Conservation (phyloP, 140 eudicot genomes). For the Oenanthe javanica region DNA sequence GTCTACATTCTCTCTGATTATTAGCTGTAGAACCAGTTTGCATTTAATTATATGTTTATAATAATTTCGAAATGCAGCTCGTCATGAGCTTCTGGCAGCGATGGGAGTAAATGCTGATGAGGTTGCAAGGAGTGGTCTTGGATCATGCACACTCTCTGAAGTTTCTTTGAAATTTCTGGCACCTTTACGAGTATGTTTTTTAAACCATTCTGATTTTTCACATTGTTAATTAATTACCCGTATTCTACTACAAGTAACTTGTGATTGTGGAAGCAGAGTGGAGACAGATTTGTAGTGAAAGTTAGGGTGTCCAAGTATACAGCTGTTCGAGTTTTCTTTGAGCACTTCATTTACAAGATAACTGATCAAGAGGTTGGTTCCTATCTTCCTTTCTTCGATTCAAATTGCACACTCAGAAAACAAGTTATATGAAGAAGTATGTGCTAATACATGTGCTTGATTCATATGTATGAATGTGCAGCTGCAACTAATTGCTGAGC, state of each 20-base stretch:
- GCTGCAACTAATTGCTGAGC: constrained; percentile 68
- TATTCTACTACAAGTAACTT: background rate
- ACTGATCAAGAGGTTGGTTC: constrained; percentile 57
- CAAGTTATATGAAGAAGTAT: background rate
- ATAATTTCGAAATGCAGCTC: constrained; percentile 11
- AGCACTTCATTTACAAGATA: constrained; percentile 65
- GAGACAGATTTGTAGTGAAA: constrained; percentile 61
- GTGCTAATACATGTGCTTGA: background rate
- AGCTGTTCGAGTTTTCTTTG: constrained; percentile 73
- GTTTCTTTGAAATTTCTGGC: constrained; percentile 75
- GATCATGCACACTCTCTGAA: constrained; percentile 63
- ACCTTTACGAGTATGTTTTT: constrained; percentile 69
- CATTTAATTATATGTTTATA: background rate
- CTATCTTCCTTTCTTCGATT: background rate
- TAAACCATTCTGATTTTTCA: background rate
- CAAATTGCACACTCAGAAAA: background rate
- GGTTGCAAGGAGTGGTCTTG: constrained; percentile 65
- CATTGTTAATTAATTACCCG: background rate
- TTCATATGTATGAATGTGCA: background rate
- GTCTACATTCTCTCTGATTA: background rate
- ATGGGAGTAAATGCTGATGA: constrained; percentile 76
- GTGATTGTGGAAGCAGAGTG: constrained; percentile 50
- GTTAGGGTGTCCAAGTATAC: constrained; percentile 63
- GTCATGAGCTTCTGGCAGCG: constrained; percentile 66
- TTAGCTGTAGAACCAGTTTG: background rate